Percentiles rank a stretch among this genome's conserved stretches.
phyloP scores from a whole-genome alignment of 441 rosid species.

The Jatropha multifida region DNA sequence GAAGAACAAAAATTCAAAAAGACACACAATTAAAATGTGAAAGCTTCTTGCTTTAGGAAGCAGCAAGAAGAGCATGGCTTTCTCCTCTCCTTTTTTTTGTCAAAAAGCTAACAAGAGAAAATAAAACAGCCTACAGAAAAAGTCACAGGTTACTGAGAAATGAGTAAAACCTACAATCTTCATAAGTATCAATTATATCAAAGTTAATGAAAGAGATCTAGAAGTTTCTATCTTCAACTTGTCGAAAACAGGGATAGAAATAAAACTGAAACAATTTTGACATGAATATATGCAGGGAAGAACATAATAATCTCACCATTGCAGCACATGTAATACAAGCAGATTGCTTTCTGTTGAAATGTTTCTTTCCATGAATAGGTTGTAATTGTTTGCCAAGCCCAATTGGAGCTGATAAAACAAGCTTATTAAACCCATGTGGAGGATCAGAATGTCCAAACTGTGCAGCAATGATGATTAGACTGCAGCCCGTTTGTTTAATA shows the following conservation, averaged over 20 bases:
- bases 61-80: constrained; percentile 4
- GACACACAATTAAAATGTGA: not conserved
- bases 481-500: not conserved
- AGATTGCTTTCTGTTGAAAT: constrained; percentile 14
- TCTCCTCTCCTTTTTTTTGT: not conserved
- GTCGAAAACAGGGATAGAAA: not conserved
- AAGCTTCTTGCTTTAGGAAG: constrained; percentile 13
- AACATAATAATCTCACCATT: constrained; percentile 17
- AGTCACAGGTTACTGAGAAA: not conserved
- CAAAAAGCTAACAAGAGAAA: not conserved
- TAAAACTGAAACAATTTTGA: not conserved
- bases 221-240: not conserved
- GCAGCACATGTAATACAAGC: constrained; percentile 19
- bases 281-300: not conserved
- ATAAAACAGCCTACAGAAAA: not conserved
- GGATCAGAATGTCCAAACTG: not conserved
- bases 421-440: not conserved
- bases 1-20: not conserved
- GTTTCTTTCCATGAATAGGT: constrained; percentile 8
- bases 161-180: not conserved
- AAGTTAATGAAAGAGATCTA: not conserved
- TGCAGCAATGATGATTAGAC: not conserved
- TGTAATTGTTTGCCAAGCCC: constrained; percentile 7
- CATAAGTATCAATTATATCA: not conserved
- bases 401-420: not conserved